These are phyloP conservation scores for Talaromyces marneffei DNA, from an alignment of 2,329 filamentous ascomycete genomes.

Conservation along the genomic window DNA sequence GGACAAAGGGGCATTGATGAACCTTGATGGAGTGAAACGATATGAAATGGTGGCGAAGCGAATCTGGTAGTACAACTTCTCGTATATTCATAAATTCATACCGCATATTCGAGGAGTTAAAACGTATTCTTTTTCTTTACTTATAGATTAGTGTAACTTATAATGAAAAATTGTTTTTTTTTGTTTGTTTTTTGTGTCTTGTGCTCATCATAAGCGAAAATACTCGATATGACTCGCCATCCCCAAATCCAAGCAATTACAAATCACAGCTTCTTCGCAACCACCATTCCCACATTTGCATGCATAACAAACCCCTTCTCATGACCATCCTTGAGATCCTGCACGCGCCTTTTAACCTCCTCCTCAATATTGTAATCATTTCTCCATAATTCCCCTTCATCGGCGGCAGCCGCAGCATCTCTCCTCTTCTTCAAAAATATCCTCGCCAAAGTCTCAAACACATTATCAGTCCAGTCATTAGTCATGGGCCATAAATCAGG, in stretches of 20 bases:
- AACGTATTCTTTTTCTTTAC: neutral
- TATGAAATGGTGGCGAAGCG: constrained; percentile 96
- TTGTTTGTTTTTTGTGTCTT: neutral
- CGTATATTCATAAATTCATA: neutral
- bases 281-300: constrained; percentile 3
- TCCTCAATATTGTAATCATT: constrained; percentile 1
- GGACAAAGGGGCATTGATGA: constrained; percentile 46
- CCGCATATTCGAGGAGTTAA: neutral
- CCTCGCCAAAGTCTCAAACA: neutral
- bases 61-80: constrained; percentile 67
- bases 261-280: constrained; percentile 1
- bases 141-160: neutral
- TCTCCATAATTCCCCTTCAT: neutral
- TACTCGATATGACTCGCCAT: neutral
- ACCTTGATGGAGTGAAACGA: constrained; percentile 63
- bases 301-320: neutral
- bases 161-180: too few relatives aligned
- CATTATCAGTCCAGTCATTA: neutral
- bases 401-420: neutral
- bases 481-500: constrained; percentile 2
- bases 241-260: too few relatives aligned
- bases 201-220: neutral
- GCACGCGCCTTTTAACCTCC: neutral
- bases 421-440: neutral
- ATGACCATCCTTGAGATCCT: neutral